Evolutionary conservation across 1,139 yeast species (phyloP).

Genomic region (Yamadazyma dendronema): DNA sequence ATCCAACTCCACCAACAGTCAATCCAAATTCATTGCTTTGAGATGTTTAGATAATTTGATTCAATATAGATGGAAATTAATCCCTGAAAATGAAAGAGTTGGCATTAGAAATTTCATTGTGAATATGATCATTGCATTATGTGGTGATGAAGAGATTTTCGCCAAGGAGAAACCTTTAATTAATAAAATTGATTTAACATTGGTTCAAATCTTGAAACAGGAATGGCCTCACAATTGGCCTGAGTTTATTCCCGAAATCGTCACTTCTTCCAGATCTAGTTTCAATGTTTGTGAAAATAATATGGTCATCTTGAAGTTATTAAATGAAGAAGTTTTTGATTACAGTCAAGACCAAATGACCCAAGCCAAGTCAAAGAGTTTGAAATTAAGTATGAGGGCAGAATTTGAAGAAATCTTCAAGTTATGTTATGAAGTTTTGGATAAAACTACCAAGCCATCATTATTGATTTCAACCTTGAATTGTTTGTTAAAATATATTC

Average conservation of each 20-base stretch:
- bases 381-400: constrained; percentile 80
- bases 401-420: constrained; percentile 94
- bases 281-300: constrained; percentile 96
- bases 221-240: constrained; percentile 99
- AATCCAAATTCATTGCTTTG: constrained; percentile 88
- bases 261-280: constrained; percentile 78
- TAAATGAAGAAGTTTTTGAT: constrained; percentile 95
- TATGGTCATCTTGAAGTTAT: constrained; percentile 84
- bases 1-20: constrained; percentile 75
- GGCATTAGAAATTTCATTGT: constrained; percentile 92
- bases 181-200: constrained; percentile 88
- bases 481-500: constrained; percentile 79
- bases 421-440: constrained; percentile 88
- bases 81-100: constrained; percentile 79
- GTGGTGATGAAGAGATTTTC: constrained; percentile 81
- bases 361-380: constrained; percentile 83
- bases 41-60: constrained; percentile 87
- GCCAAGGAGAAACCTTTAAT: constrained; percentile 76
- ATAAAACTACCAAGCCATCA: constrained; percentile 80
- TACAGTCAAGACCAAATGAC: constrained; percentile 94
- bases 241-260: constrained; percentile 90
- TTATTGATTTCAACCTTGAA: constrained; percentile 82
- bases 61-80: constrained; percentile 88
- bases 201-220: constrained; percentile 91
- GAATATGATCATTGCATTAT: constrained; percentile 87